These are phyloP conservation scores for Madurella fahalii DNA, from an alignment of 2,329 filamentous ascomycete genomes.

Conservation along the genomic window DNA sequence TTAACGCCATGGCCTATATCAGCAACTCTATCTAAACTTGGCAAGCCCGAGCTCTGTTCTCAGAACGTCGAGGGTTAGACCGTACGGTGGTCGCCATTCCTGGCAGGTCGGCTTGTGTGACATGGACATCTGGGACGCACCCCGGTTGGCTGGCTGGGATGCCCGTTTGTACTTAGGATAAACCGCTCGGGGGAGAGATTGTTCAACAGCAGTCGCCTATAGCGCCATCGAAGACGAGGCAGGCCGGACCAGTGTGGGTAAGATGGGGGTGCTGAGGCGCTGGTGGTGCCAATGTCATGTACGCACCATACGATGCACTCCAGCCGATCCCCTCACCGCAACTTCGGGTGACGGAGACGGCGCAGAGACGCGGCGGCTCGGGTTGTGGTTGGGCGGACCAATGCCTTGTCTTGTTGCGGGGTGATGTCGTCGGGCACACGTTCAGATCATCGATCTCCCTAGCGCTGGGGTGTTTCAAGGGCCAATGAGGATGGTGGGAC, in stretches of 20 bases:
- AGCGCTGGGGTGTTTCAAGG: neutral
- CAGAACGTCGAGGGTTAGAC: too few species aligned
- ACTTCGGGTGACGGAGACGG: slow-evolving; percentile 16
- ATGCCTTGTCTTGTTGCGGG: neutral
- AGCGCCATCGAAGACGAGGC: slow-evolving; percentile 3
- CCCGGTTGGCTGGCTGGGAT: neutral
- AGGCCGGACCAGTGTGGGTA: neutral
- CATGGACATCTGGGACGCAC: neutral
- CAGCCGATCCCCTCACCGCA: slow-evolving; percentile 21
- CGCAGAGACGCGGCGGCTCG: slow-evolving; percentile 4
- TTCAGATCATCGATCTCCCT: slow-evolving; percentile 7
- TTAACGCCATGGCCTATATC: neutral
- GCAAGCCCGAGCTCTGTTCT: neutral
- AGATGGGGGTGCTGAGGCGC: neutral
- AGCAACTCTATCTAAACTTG: slow-evolving; percentile 1
- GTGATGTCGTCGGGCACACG: slow-evolving; percentile 14
- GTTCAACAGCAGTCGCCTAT: neutral
- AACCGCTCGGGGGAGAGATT: neutral
- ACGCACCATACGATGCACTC: neutral
- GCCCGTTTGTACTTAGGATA: neutral
- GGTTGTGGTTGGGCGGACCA: slow-evolving; percentile 8
- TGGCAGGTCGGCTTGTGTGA: neutral
- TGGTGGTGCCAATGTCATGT: slow-evolving; percentile 8
- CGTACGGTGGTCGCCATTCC: neutral
- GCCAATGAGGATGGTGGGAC: neutral